A percentile compares a stretch with the other conserved stretches of the same genome.
phyloP scores from a whole-genome alignment of 345 rosid species.

The Carallia brachiata region DNA sequence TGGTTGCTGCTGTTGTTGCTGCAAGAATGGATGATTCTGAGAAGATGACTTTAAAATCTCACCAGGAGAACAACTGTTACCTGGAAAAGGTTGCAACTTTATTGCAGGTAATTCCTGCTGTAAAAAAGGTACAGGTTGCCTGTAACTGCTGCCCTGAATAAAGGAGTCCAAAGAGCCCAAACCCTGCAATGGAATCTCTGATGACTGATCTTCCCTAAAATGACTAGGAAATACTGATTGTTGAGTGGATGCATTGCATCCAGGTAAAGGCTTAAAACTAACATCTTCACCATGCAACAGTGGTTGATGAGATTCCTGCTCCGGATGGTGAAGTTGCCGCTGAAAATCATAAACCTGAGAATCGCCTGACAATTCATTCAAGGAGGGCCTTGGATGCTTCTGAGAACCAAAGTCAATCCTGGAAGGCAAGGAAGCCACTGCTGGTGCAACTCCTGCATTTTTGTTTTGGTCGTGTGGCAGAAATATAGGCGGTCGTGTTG shows the following conservation, averaged over 20 bases:
- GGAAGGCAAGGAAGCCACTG: slow-evolving; percentile 31
- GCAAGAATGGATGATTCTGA: slow-evolving; percentile 33
- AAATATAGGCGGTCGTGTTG: slow-evolving; percentile 2
- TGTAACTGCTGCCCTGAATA: slow-evolving; percentile 21
- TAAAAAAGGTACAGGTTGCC: slow-evolving; percentile 14
- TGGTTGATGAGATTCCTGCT: slow-evolving; percentile 21
- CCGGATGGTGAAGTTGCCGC: slow-evolving; percentile 26
- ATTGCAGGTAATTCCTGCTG: slow-evolving; percentile 26
- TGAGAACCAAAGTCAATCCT: slow-evolving; percentile 34
- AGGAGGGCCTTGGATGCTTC: slow-evolving; percentile 24
- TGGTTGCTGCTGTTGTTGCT: slow-evolving; percentile 28
- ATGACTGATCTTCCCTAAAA: slow-evolving; percentile 14
- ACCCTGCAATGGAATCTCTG: slow-evolving; percentile 18
- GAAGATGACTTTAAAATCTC: slow-evolving; percentile 36
- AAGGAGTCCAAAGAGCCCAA: slow-evolving; percentile 17
- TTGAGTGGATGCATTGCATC: slow-evolving; percentile 21
- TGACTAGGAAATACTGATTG: slow-evolving; percentile 20
- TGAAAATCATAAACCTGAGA: slow-evolving; percentile 37
- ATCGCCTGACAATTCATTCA: slow-evolving; percentile 28
- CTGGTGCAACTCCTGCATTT: slow-evolving; percentile 14
- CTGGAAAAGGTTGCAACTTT: slow-evolving; percentile 27
- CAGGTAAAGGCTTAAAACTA: slow-evolving; percentile 22
- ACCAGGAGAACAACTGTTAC: slow-evolving; percentile 28
- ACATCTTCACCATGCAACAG: slow-evolving; percentile 22
- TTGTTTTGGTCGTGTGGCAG: slow-evolving; percentile 14